A percentile compares a stretch with the other conserved stretches of the same genome.
These are phyloP conservation scores for Wickerhamiella musiphila DNA, from an alignment of 805 yeast genomes.

Conservation along the genomic window DNA sequence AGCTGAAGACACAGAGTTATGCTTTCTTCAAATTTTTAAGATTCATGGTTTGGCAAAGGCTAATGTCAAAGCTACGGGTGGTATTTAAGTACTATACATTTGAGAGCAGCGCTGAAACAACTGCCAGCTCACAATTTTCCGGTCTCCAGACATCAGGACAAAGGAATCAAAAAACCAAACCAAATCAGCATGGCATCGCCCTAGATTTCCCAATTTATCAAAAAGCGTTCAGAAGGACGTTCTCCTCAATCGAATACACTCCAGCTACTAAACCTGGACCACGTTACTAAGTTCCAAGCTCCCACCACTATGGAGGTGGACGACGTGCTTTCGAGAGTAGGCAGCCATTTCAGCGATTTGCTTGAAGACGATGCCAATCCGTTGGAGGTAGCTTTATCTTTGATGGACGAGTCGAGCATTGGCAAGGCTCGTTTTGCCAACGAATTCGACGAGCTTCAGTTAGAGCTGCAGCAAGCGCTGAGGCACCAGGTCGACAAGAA, in stretches of 20 bases:
- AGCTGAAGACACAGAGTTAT: too few relatives aligned
- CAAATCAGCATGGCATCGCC: too few relatives aligned
- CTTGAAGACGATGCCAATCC: slow-evolving; percentile 50
- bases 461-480: slow-evolving; percentile 38
- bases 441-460: slow-evolving; percentile 48
- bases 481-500: slow-evolving; percentile 49
- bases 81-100: too few relatives aligned
- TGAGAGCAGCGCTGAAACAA: background rate
- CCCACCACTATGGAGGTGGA: slow-evolving; percentile 7
- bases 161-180: too few relatives aligned
- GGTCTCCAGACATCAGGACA: too few relatives aligned
- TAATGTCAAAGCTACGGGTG: too few relatives aligned
- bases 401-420: slow-evolving; percentile 77
- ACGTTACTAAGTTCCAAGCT: slow-evolving; percentile 2
- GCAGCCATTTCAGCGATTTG: slow-evolving; percentile 22
- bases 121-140: background rate
- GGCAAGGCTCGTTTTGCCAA: slow-evolving; percentile 62
- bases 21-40: too few relatives aligned
- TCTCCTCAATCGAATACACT: slow-evolving; percentile 6
- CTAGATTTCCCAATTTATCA: too few relatives aligned
- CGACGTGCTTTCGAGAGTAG: slow-evolving; percentile 9
- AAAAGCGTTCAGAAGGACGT: too few relatives aligned
- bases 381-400: slow-evolving; percentile 63
- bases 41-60: too few relatives aligned
- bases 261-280: slow-evolving; percentile 3